Conservation (phyloP, 163 green algal genomes). For the Smithsoniella earleae region DNA sequence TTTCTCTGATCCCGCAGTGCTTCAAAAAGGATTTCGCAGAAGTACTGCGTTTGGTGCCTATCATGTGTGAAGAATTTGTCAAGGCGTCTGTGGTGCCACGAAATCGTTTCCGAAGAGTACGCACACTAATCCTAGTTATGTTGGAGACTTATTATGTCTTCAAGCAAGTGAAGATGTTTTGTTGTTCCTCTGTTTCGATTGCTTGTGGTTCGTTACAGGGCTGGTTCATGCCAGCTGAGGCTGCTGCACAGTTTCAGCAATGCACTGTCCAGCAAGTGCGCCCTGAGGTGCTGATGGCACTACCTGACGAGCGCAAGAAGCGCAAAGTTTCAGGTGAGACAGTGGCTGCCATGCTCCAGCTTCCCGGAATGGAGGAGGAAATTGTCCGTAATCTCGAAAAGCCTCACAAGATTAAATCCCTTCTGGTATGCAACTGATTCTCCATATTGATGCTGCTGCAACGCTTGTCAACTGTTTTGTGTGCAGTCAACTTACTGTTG, state of each 20-base stretch:
- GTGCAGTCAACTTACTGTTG: not conserved
- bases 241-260: slow-evolving; percentile 26
- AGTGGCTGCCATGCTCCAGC: not conserved
- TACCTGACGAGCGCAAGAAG: slow-evolving; percentile 24
- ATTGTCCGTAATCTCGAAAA: not conserved
- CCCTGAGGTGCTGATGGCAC: too few relatives aligned
- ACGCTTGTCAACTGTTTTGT: not conserved
- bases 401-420: not conserved
- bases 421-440: not conserved
- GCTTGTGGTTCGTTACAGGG: slow-evolving; percentile 2
- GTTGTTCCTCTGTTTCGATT: too few relatives aligned
- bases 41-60: not conserved
- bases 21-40: slow-evolving; percentile 8
- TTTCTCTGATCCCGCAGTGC: not conserved
- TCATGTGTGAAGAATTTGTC: slow-evolving; percentile 30
- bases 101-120: slow-evolving; percentile 17
- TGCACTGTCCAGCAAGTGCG: slow-evolving; percentile 6
- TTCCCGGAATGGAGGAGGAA: not conserved
- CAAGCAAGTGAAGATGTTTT: too few relatives aligned
- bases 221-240: slow-evolving; percentile 26
- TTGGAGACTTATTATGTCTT: too few relatives aligned
- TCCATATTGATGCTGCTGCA: not conserved
- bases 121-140: not conserved
- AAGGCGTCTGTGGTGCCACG: slow-evolving; percentile 6
- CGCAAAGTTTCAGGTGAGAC: not conserved